Conservation (phyloP, 495 filamentous ascomycete genomes). For the Sordaria brevicollis region DNA sequence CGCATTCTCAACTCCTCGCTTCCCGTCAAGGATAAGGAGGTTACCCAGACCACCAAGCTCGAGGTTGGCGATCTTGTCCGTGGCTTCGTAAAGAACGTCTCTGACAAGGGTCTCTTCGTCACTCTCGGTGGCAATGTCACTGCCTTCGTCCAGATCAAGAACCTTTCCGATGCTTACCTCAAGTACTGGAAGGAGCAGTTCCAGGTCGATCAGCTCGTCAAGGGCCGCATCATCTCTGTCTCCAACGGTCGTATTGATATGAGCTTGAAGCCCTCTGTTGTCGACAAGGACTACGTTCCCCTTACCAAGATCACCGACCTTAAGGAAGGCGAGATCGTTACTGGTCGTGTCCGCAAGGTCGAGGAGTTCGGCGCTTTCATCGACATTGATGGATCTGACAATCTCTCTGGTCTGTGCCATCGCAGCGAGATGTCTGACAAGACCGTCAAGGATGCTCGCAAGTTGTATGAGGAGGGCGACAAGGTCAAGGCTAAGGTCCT, state of each 20-base stretch:
- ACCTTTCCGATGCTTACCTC: constrained; percentile 80
- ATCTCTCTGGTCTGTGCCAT: constrained; percentile 89
- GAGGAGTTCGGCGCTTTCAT: constrained; percentile 94
- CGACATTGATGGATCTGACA: constrained; percentile 69
- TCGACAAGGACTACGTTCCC: constrained; percentile 69
- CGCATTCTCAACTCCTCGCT: constrained; percentile 79
- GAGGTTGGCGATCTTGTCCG: constrained; percentile 71
- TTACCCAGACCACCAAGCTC: constrained; percentile 56
- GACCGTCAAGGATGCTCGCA: constrained; percentile 63
- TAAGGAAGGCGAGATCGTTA: constrained; percentile 67
- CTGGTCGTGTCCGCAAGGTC: constrained; percentile 82
- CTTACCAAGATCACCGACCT: constrained; percentile 60
- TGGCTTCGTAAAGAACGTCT: constrained; percentile 80
- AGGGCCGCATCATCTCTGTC: constrained; percentile 65
- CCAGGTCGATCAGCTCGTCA: constrained; percentile 78
- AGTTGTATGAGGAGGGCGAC: constrained; percentile 81
- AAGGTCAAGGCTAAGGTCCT: constrained; percentile 81
- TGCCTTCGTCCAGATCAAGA: constrained; percentile 70
- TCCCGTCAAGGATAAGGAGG: constrained; percentile 70
- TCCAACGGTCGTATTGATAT: constrained; percentile 71
- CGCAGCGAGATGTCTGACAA: constrained; percentile 80
- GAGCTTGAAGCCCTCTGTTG: constrained; percentile 71
- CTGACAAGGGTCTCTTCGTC: constrained; percentile 80
- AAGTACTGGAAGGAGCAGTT: constrained; percentile 95
- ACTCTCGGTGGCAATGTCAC: constrained; percentile 67